These are phyloP conservation scores for Aspergillus arachidicola DNA, from an alignment of 2,329 filamentous ascomycete species.

Conservation along the genomic window DNA sequence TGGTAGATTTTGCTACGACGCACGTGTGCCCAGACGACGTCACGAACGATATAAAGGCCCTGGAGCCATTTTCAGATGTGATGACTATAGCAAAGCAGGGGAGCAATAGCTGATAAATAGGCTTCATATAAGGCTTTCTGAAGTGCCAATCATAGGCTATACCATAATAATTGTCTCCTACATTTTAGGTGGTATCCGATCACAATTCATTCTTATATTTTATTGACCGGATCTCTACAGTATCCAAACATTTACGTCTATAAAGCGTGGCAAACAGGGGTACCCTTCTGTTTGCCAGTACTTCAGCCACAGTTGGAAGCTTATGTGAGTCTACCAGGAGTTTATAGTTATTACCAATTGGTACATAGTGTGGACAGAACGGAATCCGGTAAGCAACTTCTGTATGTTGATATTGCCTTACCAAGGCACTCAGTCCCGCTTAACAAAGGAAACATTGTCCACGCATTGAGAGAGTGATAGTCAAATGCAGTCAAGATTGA, in stretches of 20 bases:
- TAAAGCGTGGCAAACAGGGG: not conserved
- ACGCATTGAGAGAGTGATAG: not conserved
- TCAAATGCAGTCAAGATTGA: not conserved
- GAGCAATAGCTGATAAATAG: not conserved
- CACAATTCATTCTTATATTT: not conserved
- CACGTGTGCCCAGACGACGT: no score
- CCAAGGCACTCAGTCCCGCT: not conserved
- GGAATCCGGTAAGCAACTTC: not conserved
- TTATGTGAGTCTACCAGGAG: not conserved
- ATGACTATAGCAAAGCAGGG: not conserved
- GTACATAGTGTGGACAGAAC: not conserved
- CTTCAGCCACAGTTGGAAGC: not conserved
- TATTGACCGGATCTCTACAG: not conserved
- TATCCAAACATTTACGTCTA: not conserved
- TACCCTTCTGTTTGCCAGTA: not conserved
- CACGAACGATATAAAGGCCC: no score
- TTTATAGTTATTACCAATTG: not conserved
- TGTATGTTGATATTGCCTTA: not conserved
- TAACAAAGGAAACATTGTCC: not conserved
- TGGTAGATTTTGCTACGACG: no score
- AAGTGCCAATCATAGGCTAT: not conserved
- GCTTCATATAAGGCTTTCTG: not conserved
- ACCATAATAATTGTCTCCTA: no score
- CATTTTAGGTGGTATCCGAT: no score
- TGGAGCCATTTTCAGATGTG: no score